phyloP scores from a whole-genome alignment of 129 eudicot species.

The Flaveria linearis region DNA sequence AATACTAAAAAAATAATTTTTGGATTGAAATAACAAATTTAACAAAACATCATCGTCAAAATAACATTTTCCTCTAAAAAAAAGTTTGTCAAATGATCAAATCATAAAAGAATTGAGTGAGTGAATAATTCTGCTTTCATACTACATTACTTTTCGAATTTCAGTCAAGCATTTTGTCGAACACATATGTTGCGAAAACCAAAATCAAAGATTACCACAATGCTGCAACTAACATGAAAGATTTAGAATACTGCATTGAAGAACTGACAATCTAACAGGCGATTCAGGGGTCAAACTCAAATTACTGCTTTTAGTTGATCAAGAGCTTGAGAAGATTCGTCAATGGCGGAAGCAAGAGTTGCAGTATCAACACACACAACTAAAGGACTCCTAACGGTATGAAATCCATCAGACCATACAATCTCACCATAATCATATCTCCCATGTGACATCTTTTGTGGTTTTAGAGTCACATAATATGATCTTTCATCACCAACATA shows the following conservation, averaged over 20 bases:
- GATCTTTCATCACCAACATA: slow-evolving; percentile 41
- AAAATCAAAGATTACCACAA: slow-evolving; percentile 6
- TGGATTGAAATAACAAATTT: too few relatives aligned
- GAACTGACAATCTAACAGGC: slow-evolving; percentile 17
- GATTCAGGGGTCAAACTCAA: slow-evolving; percentile 22
- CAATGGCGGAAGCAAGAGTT: background rate
- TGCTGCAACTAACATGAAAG: background rate
- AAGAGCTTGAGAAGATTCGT: slow-evolving; percentile 26
- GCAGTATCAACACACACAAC: slow-evolving; percentile 60
- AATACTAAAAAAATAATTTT: too few relatives aligned
- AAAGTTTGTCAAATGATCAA: too few relatives aligned
- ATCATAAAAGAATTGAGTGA: too few relatives aligned
- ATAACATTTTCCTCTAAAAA: too few relatives aligned
- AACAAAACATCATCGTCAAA: too few relatives aligned
- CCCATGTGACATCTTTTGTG: slow-evolving; percentile 55
- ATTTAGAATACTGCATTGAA: slow-evolving; percentile 10
- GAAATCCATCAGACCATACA: slow-evolving; percentile 72
- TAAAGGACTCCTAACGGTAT: slow-evolving; percentile 59
- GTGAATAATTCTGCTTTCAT: too few relatives aligned
- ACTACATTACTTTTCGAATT: background rate
- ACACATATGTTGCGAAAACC: background rate
- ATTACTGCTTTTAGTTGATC: background rate
- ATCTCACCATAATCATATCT: slow-evolving; percentile 77
- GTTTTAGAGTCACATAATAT: slow-evolving; percentile 51
- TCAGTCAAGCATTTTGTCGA: slow-evolving; percentile 24